Base-by-base conservation (phyloP, 768 basidiomycete species). In the Tulasnella sp. region DNA sequence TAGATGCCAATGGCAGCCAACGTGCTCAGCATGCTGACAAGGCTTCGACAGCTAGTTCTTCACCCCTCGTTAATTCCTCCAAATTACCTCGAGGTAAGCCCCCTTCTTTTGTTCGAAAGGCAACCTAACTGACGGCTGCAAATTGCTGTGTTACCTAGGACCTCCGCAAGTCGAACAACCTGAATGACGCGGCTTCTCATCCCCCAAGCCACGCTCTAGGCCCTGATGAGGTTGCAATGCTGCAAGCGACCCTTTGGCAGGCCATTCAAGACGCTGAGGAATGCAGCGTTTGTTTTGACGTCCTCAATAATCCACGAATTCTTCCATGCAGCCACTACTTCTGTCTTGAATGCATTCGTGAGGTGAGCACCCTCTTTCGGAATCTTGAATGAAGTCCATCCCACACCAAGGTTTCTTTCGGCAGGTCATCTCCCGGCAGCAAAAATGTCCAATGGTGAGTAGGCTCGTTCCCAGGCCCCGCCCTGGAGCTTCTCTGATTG, bases 241-340 rank as follows among this genome's bases (percentile, higher is more conserved):
- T 95, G 44, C 92, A 93, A 83, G 84, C 82, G 34, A 81, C 88
- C 5, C 88, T 95, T 68, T 87, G 88, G 16, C 89, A 91, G 82
- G 90, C 90, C 0, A 90, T 94, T 48, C 94, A 95, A 83, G 93
- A 95, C 81, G 91, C 87, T 76, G 92, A 94, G 85, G 94, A 95
- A 84, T 95, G 94, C 83, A 93, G 94, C 36, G 72, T 81, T 38
- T 79, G 82, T 46, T 83, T 81, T 74, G 82, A 83, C 52, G 39
- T 39, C 27, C 79, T 83, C 12, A 87, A 85, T 21, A 90, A 94
- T 40, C 89, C 93, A 3, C 87, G 92, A 71, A 94, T 95, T 80
- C 94, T 94, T 0, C 86, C 87, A 72, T 95, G 94, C 83, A 84
- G 90, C 3, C 94, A 95, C 83, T 86, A 87, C 80, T 95, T 92